These are phyloP conservation scores for Royoungia palumana DNA, from an alignment of 768 basidiomycete species.

Conservation along the genomic window DNA sequence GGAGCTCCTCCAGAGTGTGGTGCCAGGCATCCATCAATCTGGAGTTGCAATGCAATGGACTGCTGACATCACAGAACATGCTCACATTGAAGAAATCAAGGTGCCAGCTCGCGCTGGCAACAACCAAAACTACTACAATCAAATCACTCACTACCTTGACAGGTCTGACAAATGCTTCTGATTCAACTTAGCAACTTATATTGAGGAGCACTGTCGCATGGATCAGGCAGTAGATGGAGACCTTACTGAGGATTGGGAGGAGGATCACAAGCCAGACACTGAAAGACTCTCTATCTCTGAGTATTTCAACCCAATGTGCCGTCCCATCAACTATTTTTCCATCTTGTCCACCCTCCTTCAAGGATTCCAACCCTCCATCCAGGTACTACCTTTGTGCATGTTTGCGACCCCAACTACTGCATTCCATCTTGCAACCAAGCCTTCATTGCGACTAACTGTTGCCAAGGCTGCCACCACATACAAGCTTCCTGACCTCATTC, in stretches of 20 bases:
- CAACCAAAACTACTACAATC: not conserved
- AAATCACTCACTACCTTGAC: not conserved
- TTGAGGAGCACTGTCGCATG: not conserved
- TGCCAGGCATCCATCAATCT: not conserved
- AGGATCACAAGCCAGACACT: not conserved
- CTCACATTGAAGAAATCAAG: not conserved
- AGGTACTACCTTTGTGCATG: not conserved
- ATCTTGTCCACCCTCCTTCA: not conserved
- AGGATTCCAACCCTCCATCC: constrained; percentile 17
- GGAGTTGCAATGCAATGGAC: constrained; percentile 4
- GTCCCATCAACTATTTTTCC: not conserved
- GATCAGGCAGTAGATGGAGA: not conserved
- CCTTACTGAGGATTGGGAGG: not conserved
- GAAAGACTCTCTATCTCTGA: not conserved
- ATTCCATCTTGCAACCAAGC: constrained; percentile 6
- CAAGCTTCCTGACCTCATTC: constrained; percentile 3
- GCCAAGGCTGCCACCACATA: not conserved
- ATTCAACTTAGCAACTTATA: not conserved
- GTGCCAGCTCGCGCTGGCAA: not conserved
- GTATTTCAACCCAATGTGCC: not conserved
- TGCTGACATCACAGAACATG: not conserved
- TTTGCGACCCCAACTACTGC: constrained; percentile 1
- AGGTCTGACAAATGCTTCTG: not conserved
- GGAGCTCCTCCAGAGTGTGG: not conserved
- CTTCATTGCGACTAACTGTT: not conserved